Base-by-base conservation (phyloP, 139 green algal species). In the Picochlorum sp. region DNA sequence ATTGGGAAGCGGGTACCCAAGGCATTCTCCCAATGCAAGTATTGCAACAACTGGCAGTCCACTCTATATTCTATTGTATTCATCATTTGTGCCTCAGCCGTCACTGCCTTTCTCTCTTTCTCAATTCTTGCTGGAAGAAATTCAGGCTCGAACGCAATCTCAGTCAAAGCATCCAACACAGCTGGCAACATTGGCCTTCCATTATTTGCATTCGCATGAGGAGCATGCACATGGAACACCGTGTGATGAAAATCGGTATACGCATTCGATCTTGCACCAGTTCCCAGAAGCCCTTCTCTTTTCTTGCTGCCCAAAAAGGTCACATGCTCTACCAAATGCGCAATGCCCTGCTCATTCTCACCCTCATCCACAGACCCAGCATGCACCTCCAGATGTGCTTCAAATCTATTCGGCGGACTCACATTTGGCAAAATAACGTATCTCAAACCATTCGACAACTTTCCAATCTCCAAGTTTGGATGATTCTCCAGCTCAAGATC, bases 181-280 rank as follows among this genome's bases (percentile, higher is more conserved):
- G 95, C 81, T 11, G 56, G 26, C 57, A 97, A 81, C 87, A 97
- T 92, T 46, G 84, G 76, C 60, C 80, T 58, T 7, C 79, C 77
- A 2, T 73, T 88, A 46, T 78, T 81, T 57, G 68, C 72, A 75
- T 95, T 92, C 37, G 56, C 57, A 15, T 73, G 44, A 2, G 93
- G 93, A 16, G 90, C 73, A 70, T 98, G 94, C 52, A 98, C 87
- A 71, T 99, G 94, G 80, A 98, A 99, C 18, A 99, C 94, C n/a
- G 94, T 99, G 86, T 99, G 94, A 80, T 99, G 94, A 74, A 99
- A 99, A 82, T 99, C 94, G 20, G 94, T 99, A 87, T 99, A 99
- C 0, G 94, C 94, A 70, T 99, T 99, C 56, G 85, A 91, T 28
- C 94, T 80, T 1, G 88, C 84, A 6, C 91, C 84, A 11, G 85